Base-by-base conservation (phyloP, 768 basidiomycete genomes). In the Sporobolomyces pararoseus region DNA sequence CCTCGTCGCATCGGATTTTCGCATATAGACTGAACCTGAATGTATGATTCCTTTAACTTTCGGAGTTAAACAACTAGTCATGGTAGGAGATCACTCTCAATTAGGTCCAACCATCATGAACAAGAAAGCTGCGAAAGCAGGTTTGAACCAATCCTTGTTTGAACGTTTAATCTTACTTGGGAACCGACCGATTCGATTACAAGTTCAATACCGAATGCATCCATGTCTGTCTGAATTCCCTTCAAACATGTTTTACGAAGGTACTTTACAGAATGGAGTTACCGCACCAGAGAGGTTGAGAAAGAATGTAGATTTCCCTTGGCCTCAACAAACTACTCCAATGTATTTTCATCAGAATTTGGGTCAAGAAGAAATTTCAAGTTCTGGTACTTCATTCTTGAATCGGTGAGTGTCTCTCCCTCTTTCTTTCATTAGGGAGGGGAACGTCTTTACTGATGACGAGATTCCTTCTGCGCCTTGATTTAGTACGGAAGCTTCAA, bases 291-390 rank as follows among this genome's bases (percentile, higher is more conserved):
- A 99, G 79, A 86, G 96, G 47, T 82, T 99, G 72, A 85, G 94
- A 81, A 97, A 95, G 84, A 95, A 97, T 74, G 94, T 98, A 49
- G 96, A 98, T 79, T 99, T 98, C 81, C 96, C 96, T 0, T 98
- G 96, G 96, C 96, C 96, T 9, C 86, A 90, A 47, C 89, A 90
- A 21, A 92, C 95, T 76, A 95, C 92, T 1, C 96, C 96, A 21
- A 98, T 99, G 95, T 97, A 97, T 83, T 99, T 98, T 83, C 97
- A 99, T 81, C 95, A 98, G 84, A 99, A 99, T 77, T 81, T 99
- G 57, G 96, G 96, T 0, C 95, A 97, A 76, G 96, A 99, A 78
- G 96, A 99, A 79, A 99, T 99, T 65, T 97, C 94, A 17, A 93
- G 91, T 66, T 95, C 92, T 77, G 96, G 96, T 63, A 99, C 96